A percentile compares a stretch with the other conserved stretches of the same genome.
These are phyloP conservation scores for Aquilaria yunnanensis DNA, from an alignment of 345 rosid genomes.

Conservation along the genomic window DNA sequence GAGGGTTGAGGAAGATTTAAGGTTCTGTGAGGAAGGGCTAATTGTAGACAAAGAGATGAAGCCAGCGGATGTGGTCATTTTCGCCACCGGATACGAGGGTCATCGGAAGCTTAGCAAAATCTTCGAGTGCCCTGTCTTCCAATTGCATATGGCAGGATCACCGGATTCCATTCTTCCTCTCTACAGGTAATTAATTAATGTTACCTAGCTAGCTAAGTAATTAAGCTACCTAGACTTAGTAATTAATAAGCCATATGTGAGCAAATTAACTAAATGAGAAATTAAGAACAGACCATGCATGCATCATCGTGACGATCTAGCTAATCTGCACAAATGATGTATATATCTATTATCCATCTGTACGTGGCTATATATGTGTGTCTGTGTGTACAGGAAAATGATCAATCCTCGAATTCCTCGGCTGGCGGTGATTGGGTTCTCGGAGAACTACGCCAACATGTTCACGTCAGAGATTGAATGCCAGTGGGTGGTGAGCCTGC, in stretches of 20 bases:
- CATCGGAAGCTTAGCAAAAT: constrained; percentile 18
- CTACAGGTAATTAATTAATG: constrained; percentile 16
- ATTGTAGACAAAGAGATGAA: constrained; percentile 4
- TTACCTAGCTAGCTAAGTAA: no score
- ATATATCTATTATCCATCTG: no score
- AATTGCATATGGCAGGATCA: constrained; percentile 10
- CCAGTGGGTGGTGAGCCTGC: constrained; percentile 19
- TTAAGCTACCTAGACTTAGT: no score
- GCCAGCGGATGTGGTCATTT: constrained; percentile 17
- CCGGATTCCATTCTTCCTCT: constrained; percentile 9
- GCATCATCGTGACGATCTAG: no score
- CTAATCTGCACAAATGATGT: no score
- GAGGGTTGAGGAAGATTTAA: constrained; percentile 15
- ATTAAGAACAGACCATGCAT: no score
- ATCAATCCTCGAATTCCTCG: constrained; percentile 32
- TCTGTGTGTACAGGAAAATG: constrained; percentile 11
- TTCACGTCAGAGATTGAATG: constrained; percentile 15
- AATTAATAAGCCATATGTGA: no score
- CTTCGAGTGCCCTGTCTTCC: constrained; percentile 19
- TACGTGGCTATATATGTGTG: no score
- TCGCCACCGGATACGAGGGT: constrained; percentile 25
- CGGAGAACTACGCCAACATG: constrained; percentile 14
- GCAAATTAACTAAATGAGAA: no score
- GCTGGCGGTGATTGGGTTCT: constrained; percentile 20
- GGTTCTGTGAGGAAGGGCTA: constrained; percentile 20